phyloP scores from a whole-genome alignment of 129 eudicot species.

The Flaveria bidentis region DNA sequence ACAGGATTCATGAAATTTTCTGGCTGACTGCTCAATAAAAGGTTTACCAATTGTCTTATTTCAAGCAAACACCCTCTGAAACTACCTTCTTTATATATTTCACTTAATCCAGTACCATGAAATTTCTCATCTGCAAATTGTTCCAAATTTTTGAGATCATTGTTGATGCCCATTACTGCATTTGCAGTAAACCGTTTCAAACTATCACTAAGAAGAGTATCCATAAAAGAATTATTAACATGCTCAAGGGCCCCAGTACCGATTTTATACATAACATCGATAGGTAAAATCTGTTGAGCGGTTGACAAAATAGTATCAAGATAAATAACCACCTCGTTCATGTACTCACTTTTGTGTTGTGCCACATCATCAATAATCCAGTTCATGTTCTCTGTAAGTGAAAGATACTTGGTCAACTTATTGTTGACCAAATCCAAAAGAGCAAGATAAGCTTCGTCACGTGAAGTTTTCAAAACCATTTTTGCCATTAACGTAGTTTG shows the following conservation, averaged over 20 bases:
- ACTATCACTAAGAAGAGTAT: conserved; percentile 73
- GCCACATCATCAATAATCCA: conserved; percentile 82
- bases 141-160: conserved; percentile 67
- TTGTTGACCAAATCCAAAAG: conserved; percentile 63
- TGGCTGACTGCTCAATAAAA: conserved; percentile 86
- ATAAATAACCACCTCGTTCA: conserved; percentile 70
- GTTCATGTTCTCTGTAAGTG: conserved; percentile 65
- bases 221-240: conserved; percentile 65
- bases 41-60: conserved; percentile 75
- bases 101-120: conserved; percentile 72
- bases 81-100: conserved; percentile 76
- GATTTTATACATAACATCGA: conserved; percentile 81
- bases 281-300: conserved; percentile 86
- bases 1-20: conserved; percentile 98
- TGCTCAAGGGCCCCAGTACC: conserved; percentile 95
- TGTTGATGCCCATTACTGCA: conserved; percentile 69
- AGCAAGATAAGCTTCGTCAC: conserved; percentile 75
- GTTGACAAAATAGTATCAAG: conserved; percentile 83
- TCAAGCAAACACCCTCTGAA: conserved; percentile 70
- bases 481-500: conserved; percentile 64
- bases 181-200: conserved; percentile 81
- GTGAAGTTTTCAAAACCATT: conserved; percentile 64
- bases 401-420: conserved; percentile 69
- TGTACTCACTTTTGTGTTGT: conserved; percentile 58
- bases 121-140: conserved; percentile 83